phyloP scores from a whole-genome alignment of 345 rosid species.

The Eucalyptus cloeziana region DNA sequence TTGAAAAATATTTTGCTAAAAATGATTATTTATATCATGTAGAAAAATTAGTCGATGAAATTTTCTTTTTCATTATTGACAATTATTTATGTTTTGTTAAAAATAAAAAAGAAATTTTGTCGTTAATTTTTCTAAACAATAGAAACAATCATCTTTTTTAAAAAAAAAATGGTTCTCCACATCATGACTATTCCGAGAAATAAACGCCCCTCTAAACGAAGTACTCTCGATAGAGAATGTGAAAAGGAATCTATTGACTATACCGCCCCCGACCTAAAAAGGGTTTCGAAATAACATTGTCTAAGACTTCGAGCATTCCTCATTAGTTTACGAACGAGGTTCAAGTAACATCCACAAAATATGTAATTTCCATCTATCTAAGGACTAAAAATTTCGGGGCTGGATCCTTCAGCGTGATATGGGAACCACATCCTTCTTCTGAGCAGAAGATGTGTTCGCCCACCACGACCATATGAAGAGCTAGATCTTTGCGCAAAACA shows the following conservation, averaged over 20 bases:
- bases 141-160: neutral
- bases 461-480: neutral
- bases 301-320: neutral
- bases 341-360: neutral
- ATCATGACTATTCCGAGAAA: accelerated
- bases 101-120: neutral
- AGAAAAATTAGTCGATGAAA: too few relatives aligned
- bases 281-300: neutral
- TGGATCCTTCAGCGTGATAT: neutral
- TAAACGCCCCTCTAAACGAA: neutral
- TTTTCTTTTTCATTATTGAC: neutral
- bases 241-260: neutral
- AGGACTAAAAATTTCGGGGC: neutral
- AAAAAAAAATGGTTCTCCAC: neutral
- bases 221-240: accelerated
- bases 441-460: neutral
- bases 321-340: neutral
- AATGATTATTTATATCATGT: too few relatives aligned
- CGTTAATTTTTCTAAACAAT: neutral
- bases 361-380: neutral
- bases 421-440: neutral
- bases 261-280: neutral
- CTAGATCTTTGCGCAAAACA: neutral
- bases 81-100: neutral
- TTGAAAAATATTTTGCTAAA: too few relatives aligned